Evolutionary conservation across 257 asterid species (phyloP).

Genomic region (Lycium ferocissimum): DNA sequence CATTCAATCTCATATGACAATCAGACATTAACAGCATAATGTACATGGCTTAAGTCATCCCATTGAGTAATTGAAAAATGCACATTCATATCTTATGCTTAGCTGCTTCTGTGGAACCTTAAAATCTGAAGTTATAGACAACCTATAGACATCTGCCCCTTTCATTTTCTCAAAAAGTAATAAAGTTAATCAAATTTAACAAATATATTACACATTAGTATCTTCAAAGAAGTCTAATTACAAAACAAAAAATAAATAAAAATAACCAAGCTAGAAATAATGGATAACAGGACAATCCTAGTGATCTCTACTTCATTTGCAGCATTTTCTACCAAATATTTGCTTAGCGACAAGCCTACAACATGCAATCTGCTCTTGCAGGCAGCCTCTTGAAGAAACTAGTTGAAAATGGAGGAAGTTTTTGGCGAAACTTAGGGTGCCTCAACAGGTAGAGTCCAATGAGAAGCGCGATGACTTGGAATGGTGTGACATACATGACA

Average conservation of each 20-base stretch:
- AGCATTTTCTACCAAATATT: background rate
- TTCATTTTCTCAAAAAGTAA: background rate
- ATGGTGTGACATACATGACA: constrained; percentile 65
- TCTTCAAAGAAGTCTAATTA: background rate
- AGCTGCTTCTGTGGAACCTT: too few relatives aligned
- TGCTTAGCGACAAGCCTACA: constrained; percentile 34
- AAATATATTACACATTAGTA: background rate
- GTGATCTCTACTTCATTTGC: background rate
- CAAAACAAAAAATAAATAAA: background rate
- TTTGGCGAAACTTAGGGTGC: constrained; percentile 75
- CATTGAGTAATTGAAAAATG: too few relatives aligned
- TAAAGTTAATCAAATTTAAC: background rate
- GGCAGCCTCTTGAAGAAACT: constrained; percentile 89
- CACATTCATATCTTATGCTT: too few relatives aligned
- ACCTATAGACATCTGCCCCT: too few relatives aligned
- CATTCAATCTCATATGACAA: too few relatives aligned
- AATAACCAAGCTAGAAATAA: background rate
- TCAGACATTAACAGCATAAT: too few relatives aligned
- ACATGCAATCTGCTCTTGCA: constrained; percentile 75
- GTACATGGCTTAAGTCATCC: too few relatives aligned
- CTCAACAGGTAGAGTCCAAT: constrained; percentile 61
- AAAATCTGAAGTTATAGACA: too few relatives aligned
- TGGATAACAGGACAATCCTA: background rate
- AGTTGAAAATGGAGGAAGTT: constrained; percentile 53
- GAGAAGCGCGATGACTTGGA: constrained; percentile 55